Base-by-base conservation (phyloP, 2,329 filamentous ascomycete species). In the Ciborinia camelliae region DNA sequence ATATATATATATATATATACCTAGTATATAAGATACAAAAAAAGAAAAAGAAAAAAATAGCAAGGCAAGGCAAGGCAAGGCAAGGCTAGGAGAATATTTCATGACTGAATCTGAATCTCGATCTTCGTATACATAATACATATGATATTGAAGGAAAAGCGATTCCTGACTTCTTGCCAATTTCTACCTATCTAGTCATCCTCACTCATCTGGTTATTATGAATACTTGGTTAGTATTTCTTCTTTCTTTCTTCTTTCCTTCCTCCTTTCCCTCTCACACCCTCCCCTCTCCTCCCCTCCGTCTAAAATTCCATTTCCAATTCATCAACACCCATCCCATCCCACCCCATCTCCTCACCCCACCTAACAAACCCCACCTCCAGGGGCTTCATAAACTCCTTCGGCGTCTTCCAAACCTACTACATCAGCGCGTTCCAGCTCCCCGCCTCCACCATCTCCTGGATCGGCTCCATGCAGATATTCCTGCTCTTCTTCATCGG, bases 391-490 rank as follows among this genome's bases (percentile, higher is more conserved):
- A 74, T 77, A 64, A 77, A 77, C 62, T 76, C 75, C 8, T 80
- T 78, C 62, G 79, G 79, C 12, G 72, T 80, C 32, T 81, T 80
- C 66, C 79, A 81, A 71, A 71, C 74, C 18, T 79, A 80, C 70
- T 81, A 81, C 66, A 72, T 74, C 3, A 71, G 71, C 6, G 62
- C 70, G 0, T 71, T 80, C 9, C 43, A 70, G 0, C 69, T 71
- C 3, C 67, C 75, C 1, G 73, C 77, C 1, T 77, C 76, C 1
- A 71, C 74, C 35, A 77, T 81, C 35, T 79, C 79, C 26, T 81
- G 79, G 80, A 74, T 81, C n/a, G 79, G 79, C n/a, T 73, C 73
- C n/a, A 69, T 79, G 18, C 78, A 80, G 66, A 70, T 78, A 43
- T 81, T 78, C 66, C 70, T 79, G 18, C 71, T 80, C 18, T 79